phyloP scores from a whole-genome alignment of 2,329 filamentous ascomycete genomes.

The Pseudogymnoascus sp. region DNA sequence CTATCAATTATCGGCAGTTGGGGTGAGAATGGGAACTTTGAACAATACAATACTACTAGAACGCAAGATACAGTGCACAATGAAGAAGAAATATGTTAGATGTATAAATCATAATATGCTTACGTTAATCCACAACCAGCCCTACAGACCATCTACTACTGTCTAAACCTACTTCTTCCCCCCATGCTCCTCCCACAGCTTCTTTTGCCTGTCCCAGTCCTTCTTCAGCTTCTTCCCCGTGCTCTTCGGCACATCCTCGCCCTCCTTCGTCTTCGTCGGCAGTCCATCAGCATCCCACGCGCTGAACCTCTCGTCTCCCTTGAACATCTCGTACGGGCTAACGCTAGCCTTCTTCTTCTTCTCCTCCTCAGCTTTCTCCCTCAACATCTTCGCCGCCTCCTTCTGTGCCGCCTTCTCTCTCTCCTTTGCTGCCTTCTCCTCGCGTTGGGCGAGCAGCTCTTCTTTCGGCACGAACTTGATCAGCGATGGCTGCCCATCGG shows the following conservation, averaged over 20 bases:
- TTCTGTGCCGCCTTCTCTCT: slow-evolving; percentile 56
- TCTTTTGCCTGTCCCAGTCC: slow-evolving; percentile 87
- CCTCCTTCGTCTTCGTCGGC: slow-evolving; percentile 69
- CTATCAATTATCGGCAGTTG: neutral
- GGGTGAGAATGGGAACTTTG: neutral
- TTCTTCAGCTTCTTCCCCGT: slow-evolving; percentile 77
- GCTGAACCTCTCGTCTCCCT: slow-evolving; percentile 52
- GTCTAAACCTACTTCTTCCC: slow-evolving; percentile 4
- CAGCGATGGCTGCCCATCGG: slow-evolving; percentile 60
- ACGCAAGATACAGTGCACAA: neutral
- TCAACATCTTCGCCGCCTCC: slow-evolving; percentile 42
- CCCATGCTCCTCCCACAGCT: slow-evolving; percentile 61
- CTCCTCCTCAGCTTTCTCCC: slow-evolving; percentile 46
- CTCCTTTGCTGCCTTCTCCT: slow-evolving; percentile 54
- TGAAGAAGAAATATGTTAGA: neutral
- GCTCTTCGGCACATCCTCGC: slow-evolving; percentile 74
- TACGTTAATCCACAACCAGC: neutral
- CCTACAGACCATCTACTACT: neutral
- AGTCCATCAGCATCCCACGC: slow-evolving; percentile 80
- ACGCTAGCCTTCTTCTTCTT: slow-evolving; percentile 53
- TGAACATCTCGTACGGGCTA: slow-evolving; percentile 50
- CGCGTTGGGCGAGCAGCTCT: slow-evolving; percentile 50
- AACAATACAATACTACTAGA: neutral
- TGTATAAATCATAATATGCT: neutral
- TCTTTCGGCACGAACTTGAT: slow-evolving; percentile 58